Percentiles rank a stretch among this genome's conserved stretches.
Evolutionary conservation across 1,284 basidiomycete genomes (phyloP).

Genomic region (Stereum hirsutum): DNA sequence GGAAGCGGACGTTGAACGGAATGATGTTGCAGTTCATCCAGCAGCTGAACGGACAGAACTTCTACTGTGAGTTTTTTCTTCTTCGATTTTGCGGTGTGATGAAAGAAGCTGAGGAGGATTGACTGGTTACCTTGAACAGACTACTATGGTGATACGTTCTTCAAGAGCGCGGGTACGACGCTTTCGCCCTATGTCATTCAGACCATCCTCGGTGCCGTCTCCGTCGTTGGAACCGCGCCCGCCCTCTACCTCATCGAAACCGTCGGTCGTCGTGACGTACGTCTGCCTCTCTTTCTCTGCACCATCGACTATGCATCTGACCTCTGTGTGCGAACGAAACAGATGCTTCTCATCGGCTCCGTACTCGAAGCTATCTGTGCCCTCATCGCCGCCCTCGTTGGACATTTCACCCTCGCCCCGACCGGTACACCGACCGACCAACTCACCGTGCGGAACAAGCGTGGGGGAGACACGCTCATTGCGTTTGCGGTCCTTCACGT

Average conservation of each 20-base stretch:
- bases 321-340: too few species aligned
- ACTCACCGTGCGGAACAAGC: slow-evolving; percentile 45
- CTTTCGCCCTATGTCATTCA: slow-evolving; percentile 69
- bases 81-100: not conserved
- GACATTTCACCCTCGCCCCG: slow-evolving; percentile 57
- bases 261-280: slow-evolving; percentile 52
- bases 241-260: slow-evolving; percentile 58
- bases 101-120: too few species aligned
- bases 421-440: slow-evolving; percentile 32
- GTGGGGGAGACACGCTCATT: slow-evolving; percentile 57
- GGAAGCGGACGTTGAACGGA: slow-evolving; percentile 65
- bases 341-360: slow-evolving; percentile 64
- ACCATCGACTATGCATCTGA: not conserved
- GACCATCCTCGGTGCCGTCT: slow-evolving; percentile 60
- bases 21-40: slow-evolving; percentile 82
- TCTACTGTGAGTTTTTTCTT: slow-evolving; percentile 45
- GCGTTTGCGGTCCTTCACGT: slow-evolving; percentile 74
- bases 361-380: slow-evolving; percentile 53
- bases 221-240: slow-evolving; percentile 56
- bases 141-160: slow-evolving; percentile 80
- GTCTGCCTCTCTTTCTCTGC: slow-evolving; percentile 7
- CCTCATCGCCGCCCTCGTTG: slow-evolving; percentile 62
- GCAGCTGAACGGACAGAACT: slow-evolving; percentile 70
- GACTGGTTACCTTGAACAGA: slow-evolving; percentile 25
- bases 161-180: slow-evolving; percentile 65